Evolutionary conservation across 495 filamentous ascomycete genomes (phyloP), one percentile per base, ranked within the genome.

Genomic region (Annulohypoxylon bovei): DNA sequence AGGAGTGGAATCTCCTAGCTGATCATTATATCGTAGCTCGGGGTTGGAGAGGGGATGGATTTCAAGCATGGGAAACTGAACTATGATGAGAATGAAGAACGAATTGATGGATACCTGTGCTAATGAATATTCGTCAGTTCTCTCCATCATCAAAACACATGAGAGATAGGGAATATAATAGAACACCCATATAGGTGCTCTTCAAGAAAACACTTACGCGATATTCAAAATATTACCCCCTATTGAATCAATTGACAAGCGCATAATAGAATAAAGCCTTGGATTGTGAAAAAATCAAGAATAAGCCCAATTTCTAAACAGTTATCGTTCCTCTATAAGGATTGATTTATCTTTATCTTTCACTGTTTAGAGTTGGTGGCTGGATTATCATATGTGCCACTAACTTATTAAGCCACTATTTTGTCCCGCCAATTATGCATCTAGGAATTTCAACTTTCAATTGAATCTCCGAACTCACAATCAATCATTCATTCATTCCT

Each of bases 1-100:
- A 99, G 80, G 95, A 99, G 81, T 97, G 95, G 94, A 82, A 88
- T 72, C 76, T 99, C 76, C 77, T 99, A 72, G 93, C 93, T 4
- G 85, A 85, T 64, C 95, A 99, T 83, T 99, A 99, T 79, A 90
- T 94, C 68, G 85, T 98, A 60, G 90, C 85, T 8, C 98, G 95
- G 95, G 94, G 76, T 3, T 84, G 80, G 80, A 80, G 70, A 67
- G 80, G 81, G 0, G 49, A 53, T 18, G 76, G 74, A 20, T 74
- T 80, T 44, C 67, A 62, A 42, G 23, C 22, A 16, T 71, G 74
- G 74, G 60, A 69, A 44, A 40, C 23, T 22, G 42, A 20, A 14
- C 52, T 46, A 70, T 23, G 32, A 68, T 66, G 32, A 44, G 32
- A 32, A 39, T 22, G 59, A 28, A 39, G 40, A 32, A 46, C 23